Conservation (phyloP, 2,329 filamentous ascomycete genomes). For the Paramyrothecium sp. region DNA sequence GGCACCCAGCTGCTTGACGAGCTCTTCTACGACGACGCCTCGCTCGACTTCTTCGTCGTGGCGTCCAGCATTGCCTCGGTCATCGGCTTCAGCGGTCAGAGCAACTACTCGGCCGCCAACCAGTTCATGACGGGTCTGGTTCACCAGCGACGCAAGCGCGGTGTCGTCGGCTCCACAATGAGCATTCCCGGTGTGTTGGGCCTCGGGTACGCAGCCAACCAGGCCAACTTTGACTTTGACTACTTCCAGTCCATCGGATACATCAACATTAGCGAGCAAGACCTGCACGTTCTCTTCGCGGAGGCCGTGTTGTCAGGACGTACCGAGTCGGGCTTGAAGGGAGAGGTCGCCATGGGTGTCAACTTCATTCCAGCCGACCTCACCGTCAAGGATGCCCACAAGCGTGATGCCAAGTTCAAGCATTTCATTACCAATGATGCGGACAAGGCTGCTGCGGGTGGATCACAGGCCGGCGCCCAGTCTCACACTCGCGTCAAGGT, state of each 20-base stretch:
- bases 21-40: not conserved
- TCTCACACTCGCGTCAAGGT: conserved; percentile 2
- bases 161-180: conserved; percentile 19
- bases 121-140: conserved; percentile 26
- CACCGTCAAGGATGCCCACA: conserved; percentile 5
- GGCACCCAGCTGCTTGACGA: not conserved
- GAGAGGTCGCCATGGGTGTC: conserved; percentile 9
- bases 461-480: not conserved
- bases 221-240: not conserved
- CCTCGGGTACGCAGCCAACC: not conserved
- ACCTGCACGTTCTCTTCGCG: conserved; percentile 17
- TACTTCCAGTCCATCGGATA: conserved; percentile 8
- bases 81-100: conserved; percentile 29
- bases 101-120: conserved; percentile 29
- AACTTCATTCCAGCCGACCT: conserved; percentile 3
- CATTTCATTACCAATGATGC: conserved; percentile 8
- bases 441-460: conserved; percentile 3
- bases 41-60: not conserved
- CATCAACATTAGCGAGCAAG: conserved; percentile 18
- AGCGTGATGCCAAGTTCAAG: conserved; percentile 10
- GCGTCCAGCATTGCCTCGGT: conserved; percentile 14
- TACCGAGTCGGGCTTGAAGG: conserved; percentile 3
- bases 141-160: conserved; percentile 15
- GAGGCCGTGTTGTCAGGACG: conserved; percentile 12
- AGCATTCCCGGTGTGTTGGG: conserved; percentile 11